Conservation (phyloP, 495 filamentous ascomycete species). For the Neurospora sp. region DNA sequence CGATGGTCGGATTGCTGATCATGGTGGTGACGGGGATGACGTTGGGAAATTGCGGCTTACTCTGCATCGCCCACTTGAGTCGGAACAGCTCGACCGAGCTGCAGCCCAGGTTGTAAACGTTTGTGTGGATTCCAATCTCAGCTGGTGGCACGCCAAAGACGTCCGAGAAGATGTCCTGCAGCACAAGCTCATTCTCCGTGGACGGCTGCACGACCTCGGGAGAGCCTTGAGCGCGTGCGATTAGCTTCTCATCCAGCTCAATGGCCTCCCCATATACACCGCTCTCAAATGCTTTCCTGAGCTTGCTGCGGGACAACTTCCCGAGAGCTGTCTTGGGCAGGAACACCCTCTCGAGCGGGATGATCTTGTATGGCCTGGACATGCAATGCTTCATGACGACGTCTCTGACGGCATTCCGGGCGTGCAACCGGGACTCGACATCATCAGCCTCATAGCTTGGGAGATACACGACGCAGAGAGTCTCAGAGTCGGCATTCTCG, state of each 20-base stretch:
- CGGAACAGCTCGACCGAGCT: slow-evolving; percentile 37
- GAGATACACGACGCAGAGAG: slow-evolving; percentile 27
- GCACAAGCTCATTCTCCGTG: slow-evolving; percentile 3
- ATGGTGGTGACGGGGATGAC: slow-evolving; percentile 32
- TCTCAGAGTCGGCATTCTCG: slow-evolving; percentile 24
- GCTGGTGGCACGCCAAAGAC: slow-evolving; percentile 8
- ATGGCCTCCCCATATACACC: slow-evolving; percentile 21
- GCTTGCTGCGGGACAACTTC: slow-evolving; percentile 37
- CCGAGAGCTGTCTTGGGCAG: slow-evolving; percentile 36
- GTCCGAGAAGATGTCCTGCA: slow-evolving; percentile 10
- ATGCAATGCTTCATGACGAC: background rate
- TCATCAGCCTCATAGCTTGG: slow-evolving; percentile 5
- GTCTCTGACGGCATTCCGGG: background rate
- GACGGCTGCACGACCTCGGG: background rate
- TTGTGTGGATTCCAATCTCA: slow-evolving; percentile 20
- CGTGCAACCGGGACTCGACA: background rate
- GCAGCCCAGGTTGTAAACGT: slow-evolving; percentile 33
- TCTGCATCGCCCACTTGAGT: slow-evolving; percentile 15
- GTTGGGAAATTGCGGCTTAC: slow-evolving; percentile 5
- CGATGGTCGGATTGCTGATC: slow-evolving; percentile 28
- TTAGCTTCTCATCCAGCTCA: slow-evolving; percentile 3
- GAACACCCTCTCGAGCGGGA: slow-evolving; percentile 1
- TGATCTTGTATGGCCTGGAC: background rate
- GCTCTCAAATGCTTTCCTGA: slow-evolving; percentile 23
- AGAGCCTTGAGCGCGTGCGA: background rate